Conservation (phyloP, 805 yeast species). For the Aciculoconidium aculeatum region DNA sequence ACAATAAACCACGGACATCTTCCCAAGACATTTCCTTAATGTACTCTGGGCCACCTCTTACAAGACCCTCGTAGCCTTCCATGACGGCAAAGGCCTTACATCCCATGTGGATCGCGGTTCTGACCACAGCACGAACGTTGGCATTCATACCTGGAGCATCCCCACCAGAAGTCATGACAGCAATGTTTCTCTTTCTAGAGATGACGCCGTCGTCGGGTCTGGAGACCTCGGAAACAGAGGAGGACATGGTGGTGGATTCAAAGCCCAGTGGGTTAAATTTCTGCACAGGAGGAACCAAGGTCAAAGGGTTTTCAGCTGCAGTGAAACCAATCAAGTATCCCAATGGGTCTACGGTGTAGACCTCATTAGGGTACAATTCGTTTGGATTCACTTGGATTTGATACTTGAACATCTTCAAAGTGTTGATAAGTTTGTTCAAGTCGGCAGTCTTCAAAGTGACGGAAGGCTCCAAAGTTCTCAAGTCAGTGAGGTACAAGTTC, state of each 20-base stretch:
- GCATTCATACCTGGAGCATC: conserved; percentile 99
- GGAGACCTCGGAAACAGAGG: conserved; percentile 15
- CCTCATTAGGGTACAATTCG: conserved; percentile 66
- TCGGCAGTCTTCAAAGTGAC: conserved; percentile 43
- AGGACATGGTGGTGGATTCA: conserved; percentile 14
- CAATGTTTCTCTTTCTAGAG: conserved; percentile 53
- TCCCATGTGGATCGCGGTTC: conserved; percentile 80
- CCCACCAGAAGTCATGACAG: conserved; percentile 98
- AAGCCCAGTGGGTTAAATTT: conserved; percentile 19
- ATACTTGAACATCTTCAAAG: conserved; percentile 22
- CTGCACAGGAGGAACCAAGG: conserved; percentile 39
- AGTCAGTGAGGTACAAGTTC: conserved; percentile 31
- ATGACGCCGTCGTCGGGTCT: conserved; percentile 7
- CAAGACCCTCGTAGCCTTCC: conserved; percentile 94
- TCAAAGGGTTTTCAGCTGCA: conserved; percentile 49
- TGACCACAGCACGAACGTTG: conserved; percentile 88
- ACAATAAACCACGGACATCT: conserved; percentile 90
- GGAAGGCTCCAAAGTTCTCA: conserved; percentile 43
- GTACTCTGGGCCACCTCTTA: conserved; percentile 69
- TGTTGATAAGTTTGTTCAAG: conserved; percentile 30
- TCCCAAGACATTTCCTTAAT: conserved; percentile 83
- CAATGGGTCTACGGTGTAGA: conserved; percentile 76
- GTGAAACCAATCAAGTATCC: conserved; percentile 82
- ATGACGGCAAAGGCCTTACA: conserved; percentile 89
- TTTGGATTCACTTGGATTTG: conserved; percentile 63